Conservation (phyloP, 2,329 filamentous ascomycete genomes). For the Apiospora pterosperma region DNA sequence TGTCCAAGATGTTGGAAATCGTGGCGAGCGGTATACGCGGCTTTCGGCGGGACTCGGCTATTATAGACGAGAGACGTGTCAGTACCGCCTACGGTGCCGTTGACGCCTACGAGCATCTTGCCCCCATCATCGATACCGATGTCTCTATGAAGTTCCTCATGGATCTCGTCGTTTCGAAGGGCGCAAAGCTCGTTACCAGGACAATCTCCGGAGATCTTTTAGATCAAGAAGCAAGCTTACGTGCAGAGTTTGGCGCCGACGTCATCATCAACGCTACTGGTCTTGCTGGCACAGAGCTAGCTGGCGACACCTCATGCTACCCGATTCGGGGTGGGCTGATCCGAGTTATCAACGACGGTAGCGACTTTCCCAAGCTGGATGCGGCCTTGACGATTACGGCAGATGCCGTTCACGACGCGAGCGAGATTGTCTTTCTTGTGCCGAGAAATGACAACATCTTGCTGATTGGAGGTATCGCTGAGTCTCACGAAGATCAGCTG, state of each 20-base stretch:
- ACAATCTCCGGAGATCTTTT: conserved; percentile 32
- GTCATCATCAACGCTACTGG: conserved; percentile 42
- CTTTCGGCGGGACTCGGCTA: conserved; percentile 30
- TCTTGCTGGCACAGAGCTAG: conserved; percentile 30
- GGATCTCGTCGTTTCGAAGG: conserved; percentile 36
- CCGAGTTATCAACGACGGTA: conserved; percentile 42
- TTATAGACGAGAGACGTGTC: conserved; percentile 31
- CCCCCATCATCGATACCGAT: conserved; percentile 44
- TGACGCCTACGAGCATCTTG: conserved; percentile 40
- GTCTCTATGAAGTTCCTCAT: conserved; percentile 38
- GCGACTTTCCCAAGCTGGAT: conserved; percentile 35
- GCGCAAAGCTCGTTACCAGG: conserved; percentile 33
- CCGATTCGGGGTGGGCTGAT: conserved; percentile 40
- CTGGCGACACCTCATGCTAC: conserved; percentile 34
- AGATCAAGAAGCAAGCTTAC: conserved; percentile 31
- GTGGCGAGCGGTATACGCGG: conserved; percentile 29
- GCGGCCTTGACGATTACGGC: conserved; percentile 37
- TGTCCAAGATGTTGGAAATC: conserved; percentile 36
- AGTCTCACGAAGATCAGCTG: conserved; percentile 31
- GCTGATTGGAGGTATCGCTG: conserved; percentile 34
- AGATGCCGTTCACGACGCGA: conserved; percentile 27
- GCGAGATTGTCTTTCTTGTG: conserved; percentile 40
- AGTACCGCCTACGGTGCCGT: conserved; percentile 27
- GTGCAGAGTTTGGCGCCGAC: conserved; percentile 31
- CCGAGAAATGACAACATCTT: conserved; percentile 42